These are phyloP conservation scores for Cryomyces antarcticus DNA, from an alignment of 495 filamentous ascomycete species.

Conservation along the genomic window DNA sequence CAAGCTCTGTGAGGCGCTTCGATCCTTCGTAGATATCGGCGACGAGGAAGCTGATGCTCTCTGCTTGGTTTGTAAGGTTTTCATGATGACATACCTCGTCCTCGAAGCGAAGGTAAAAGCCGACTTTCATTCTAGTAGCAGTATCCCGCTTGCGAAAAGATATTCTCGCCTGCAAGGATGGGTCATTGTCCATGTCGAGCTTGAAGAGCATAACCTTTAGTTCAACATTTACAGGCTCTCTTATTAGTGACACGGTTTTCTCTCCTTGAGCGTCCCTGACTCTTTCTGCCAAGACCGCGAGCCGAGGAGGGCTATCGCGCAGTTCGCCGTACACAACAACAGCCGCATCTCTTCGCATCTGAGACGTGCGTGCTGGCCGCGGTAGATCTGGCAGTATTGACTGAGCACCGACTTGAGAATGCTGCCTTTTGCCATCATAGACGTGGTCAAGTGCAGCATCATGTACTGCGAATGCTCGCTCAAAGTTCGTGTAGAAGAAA, in stretches of 20 bases:
- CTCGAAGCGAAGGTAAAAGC: too few species aligned
- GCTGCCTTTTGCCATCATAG: neutral
- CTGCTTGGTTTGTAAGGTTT: too few species aligned
- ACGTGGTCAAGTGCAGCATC: neutral
- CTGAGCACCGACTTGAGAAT: constrained; percentile 10
- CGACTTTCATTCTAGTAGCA: too few species aligned
- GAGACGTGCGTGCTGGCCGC: neutral
- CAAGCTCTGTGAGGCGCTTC: too few species aligned
- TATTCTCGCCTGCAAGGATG: too few species aligned
- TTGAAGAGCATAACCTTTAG: constrained; percentile 4
- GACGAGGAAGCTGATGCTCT: too few species aligned
- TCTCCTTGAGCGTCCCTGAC: neutral
- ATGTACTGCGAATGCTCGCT: constrained; percentile 13
- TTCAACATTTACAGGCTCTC: neutral
- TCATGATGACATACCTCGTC: too few species aligned
- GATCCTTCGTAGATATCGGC: too few species aligned
- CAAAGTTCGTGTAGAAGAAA: constrained; percentile 24
- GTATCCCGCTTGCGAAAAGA: too few species aligned
- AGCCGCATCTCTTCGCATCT: neutral
- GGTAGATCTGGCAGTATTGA: constrained; percentile 7
- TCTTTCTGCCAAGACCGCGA: neutral
- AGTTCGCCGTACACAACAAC: constrained; percentile 4
- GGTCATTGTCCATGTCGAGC: too few species aligned
- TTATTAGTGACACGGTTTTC: neutral
- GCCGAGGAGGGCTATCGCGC: neutral